Evolutionary conservation across 129 eudicot genomes (phyloP).

Genomic region (Sambucus nigra): DNA sequence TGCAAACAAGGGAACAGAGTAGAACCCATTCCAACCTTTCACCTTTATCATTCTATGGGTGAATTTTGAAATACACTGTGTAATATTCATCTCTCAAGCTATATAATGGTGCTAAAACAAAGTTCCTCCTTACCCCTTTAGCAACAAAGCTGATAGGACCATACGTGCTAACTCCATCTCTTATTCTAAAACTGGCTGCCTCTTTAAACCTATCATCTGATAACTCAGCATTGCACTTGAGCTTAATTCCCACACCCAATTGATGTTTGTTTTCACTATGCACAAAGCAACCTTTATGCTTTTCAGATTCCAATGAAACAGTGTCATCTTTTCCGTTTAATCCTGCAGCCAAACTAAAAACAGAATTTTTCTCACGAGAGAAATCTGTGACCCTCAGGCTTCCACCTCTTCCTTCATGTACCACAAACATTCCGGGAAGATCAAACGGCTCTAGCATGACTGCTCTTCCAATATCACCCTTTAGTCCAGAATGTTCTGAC

Average conservation of each 20-base stretch:
- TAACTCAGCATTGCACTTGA: constrained; percentile 23
- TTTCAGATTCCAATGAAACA: constrained; percentile 32
- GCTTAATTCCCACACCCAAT: constrained; percentile 12
- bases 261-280: constrained; percentile 3
- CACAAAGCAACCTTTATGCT: constrained; percentile 27
- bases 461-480: constrained; percentile 15
- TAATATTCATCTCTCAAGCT: constrained; percentile 48
- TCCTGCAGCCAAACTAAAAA: constrained; percentile 32
- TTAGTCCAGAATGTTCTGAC: background rate
- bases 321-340: constrained; percentile 29
- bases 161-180: constrained; percentile 30
- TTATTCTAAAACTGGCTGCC: constrained; percentile 25
- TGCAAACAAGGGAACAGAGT: no score
- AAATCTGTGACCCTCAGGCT: constrained; percentile 14
- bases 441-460: constrained; percentile 48
- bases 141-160: constrained; percentile 49
- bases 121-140: constrained; percentile 38
- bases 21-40: no score
- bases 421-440: constrained; percentile 36
- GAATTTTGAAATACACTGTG: constrained; percentile 39
- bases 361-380: background rate
- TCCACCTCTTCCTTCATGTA: constrained; percentile 20
- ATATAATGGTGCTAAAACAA: constrained; percentile 29
- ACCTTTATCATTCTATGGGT: background rate
- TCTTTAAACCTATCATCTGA: constrained; percentile 12